Conservation (phyloP, 2,329 filamentous ascomycete species). For the Aspergillus thermomutatus region DNA sequence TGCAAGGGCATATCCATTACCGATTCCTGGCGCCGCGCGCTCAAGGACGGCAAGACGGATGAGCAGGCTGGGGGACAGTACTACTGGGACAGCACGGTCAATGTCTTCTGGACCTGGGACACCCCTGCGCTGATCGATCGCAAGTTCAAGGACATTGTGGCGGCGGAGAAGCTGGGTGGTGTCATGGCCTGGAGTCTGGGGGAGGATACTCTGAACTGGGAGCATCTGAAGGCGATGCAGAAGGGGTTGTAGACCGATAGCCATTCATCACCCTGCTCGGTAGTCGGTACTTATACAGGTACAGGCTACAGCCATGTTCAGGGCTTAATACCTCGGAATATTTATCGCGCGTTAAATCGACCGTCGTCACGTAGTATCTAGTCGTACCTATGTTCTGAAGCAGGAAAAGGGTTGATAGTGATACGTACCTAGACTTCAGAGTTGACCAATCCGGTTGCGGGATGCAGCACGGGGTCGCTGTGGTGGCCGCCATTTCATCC, state of each 20-base stretch:
- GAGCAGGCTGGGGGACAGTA: conserved; percentile 60
- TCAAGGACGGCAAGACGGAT: conserved; percentile 55
- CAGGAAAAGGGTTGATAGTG: too few species aligned
- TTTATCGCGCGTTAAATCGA: background rate
- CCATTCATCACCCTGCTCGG: too few species aligned
- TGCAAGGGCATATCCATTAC: conserved; percentile 49
- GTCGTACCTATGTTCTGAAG: too few species aligned
- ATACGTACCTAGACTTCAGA: too few species aligned
- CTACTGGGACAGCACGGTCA: conserved; percentile 59
- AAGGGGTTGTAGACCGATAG: conserved; percentile 20
- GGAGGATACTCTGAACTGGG: conserved; percentile 55
- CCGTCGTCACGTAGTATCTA: too few species aligned
- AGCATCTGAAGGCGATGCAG: conserved; percentile 45
- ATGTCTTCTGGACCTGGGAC: conserved; percentile 73
- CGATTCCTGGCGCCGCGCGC: conserved; percentile 57
- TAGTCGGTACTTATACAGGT: background rate
- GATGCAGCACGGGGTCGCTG: conserved; percentile 4
- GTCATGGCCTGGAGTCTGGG: conserved; percentile 74
- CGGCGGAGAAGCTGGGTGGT: conserved; percentile 58
- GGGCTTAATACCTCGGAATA: background rate
- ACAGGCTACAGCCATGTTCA: background rate
- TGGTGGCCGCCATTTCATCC: background rate
- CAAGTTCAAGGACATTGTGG: conserved; percentile 62
- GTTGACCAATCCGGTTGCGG: conserved; percentile 6
- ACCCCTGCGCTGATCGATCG: conserved; percentile 56